Conservation (phyloP, 2,329 filamentous ascomycete genomes). For the Pleomassaria siparia region DNA sequence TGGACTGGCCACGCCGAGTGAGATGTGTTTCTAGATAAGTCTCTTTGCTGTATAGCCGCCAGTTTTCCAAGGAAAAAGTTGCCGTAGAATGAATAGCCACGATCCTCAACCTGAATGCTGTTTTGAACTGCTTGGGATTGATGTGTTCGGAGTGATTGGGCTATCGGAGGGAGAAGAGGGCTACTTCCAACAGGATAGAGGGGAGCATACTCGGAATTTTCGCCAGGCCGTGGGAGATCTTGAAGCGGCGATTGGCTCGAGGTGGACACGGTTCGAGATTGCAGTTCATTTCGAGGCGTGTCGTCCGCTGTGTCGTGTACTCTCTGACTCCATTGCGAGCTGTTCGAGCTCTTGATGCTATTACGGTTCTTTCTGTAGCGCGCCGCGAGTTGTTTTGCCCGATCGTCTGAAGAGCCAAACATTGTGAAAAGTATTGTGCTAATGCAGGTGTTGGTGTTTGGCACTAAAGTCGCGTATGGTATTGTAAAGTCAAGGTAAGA, state of each 20-base stretch:
- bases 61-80: conserved; percentile 6
- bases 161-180: conserved; percentile 7
- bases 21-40: conserved; percentile 2
- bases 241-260: neutral
- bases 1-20: neutral
- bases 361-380: conserved; percentile 30
- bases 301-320: neutral
- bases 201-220: too few species aligned
- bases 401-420: conserved; percentile 39
- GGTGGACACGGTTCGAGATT: conserved; percentile 3
- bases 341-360: conserved; percentile 21
- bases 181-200: too few species aligned
- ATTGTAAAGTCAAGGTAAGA: conserved; percentile 1
- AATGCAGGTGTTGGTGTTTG: conserved; percentile 9
- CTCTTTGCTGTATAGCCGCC: conserved; percentile 3
- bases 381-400: conserved; percentile 38
- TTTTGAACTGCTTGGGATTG: conserved; percentile 17
- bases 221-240: neutral
- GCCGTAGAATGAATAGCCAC: conserved; percentile 28
- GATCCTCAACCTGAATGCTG: conserved; percentile 23
- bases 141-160: conserved; percentile 3
- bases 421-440: conserved; percentile 13
- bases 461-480: too few species aligned
- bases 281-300: conserved; percentile 8
- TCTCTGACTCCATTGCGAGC: conserved; percentile 15